Conservation (phyloP, 1,284 basidiomycete genomes). For the Puccinia novopanici region DNA sequence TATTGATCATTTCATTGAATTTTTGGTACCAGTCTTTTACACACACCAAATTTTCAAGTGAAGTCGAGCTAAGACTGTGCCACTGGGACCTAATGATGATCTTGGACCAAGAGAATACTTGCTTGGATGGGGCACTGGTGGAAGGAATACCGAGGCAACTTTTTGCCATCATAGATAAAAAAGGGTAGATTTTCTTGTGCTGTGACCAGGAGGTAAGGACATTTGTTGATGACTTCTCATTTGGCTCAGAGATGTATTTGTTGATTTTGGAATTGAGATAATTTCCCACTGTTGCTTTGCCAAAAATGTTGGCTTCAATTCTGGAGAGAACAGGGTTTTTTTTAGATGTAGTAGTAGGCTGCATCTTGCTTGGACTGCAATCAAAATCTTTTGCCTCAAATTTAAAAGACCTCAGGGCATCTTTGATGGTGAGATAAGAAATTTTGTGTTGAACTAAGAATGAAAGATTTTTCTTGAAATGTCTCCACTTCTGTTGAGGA, state of each 20-base stretch:
- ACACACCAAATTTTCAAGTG: background rate
- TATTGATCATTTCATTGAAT: too few species aligned
- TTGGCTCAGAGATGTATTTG: background rate
- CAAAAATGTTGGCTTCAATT: background rate
- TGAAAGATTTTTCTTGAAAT: background rate
- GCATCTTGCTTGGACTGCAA: background rate
- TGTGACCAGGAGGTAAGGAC: background rate
- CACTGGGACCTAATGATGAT: background rate
- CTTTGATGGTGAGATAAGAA: background rate
- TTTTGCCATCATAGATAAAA: background rate
- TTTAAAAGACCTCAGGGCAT: background rate
- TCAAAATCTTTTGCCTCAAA: background rate
- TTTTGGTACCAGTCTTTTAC: background rate
- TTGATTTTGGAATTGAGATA: background rate
- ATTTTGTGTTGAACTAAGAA: background rate
- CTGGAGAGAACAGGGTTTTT: background rate
- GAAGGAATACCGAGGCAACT: background rate
- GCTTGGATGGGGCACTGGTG: constrained; percentile 7
- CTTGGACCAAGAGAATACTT: background rate
- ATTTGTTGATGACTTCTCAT: background rate
- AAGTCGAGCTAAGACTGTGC: background rate
- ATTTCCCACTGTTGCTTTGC: background rate
- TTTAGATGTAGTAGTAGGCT: background rate
- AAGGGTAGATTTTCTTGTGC: background rate
- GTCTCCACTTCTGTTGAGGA: background rate